These are phyloP conservation scores for Boletus calvinii DNA, from an alignment of 1,284 basidiomycete species.

Conservation along the genomic window DNA sequence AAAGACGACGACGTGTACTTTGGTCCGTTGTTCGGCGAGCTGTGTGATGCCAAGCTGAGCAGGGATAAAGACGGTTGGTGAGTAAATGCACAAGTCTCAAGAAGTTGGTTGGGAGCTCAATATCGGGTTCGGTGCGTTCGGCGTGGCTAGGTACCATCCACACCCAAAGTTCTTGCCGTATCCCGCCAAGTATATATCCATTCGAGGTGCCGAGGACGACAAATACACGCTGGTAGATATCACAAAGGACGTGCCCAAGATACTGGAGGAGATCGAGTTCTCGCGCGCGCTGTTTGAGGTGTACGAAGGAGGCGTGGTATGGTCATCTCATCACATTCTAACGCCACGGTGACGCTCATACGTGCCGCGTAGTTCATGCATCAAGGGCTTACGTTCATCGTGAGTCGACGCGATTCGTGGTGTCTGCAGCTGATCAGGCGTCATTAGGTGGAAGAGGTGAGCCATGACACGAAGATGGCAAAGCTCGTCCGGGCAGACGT, in stretches of 20 bases:
- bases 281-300: constrained; percentile 86
- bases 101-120: neutral
- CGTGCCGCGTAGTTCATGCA: constrained; percentile 66
- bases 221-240: constrained; percentile 77
- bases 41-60: constrained; percentile 55
- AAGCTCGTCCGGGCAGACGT: constrained; percentile 73
- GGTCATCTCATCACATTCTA: constrained; percentile 19
- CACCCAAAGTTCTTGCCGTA: constrained; percentile 77
- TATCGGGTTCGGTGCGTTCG: neutral
- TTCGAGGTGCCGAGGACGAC: constrained; percentile 78
- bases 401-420: constrained; percentile 30
- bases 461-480: constrained; percentile 76
- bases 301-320: constrained; percentile 74
- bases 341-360: constrained; percentile 1
- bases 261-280: constrained; percentile 86
- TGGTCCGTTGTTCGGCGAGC: constrained; percentile 54
- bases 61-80: constrained; percentile 75
- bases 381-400: constrained; percentile 75
- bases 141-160: constrained; percentile 66
- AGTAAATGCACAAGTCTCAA: constrained; percentile 15
- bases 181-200: constrained; percentile 72
- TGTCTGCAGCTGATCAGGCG: constrained; percentile 7
- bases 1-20: constrained; percentile 72
- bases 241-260: constrained; percentile 44
- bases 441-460: constrained; percentile 71